Evolutionary conservation across 495 filamentous ascomycete genomes (phyloP).

Genomic region (Podospora pseudoanserina): DNA sequence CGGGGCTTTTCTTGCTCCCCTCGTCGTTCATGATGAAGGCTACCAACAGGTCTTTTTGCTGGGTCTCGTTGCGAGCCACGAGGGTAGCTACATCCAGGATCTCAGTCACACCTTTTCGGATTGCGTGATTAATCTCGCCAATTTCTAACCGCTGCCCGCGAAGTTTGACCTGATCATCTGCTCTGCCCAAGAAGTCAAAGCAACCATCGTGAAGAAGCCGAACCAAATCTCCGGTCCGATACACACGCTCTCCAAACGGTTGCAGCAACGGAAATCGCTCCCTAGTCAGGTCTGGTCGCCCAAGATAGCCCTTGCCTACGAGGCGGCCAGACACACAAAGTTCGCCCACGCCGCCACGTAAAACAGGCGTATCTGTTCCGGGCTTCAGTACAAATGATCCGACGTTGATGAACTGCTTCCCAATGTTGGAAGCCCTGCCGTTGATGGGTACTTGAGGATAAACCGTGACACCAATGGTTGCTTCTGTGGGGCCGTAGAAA

Average conservation of each 20-base stretch:
- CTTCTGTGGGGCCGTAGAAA: slow-evolving; percentile 80
- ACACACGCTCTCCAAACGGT: slow-evolving; percentile 53
- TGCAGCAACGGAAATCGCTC: slow-evolving; percentile 59
- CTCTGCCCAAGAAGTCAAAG: slow-evolving; percentile 70
- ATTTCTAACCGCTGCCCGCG: slow-evolving; percentile 75
- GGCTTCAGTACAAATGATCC: slow-evolving; percentile 74
- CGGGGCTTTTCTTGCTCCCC: slow-evolving; percentile 5
- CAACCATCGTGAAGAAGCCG: slow-evolving; percentile 65
- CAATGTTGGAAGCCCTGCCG: slow-evolving; percentile 81
- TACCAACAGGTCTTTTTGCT: slow-evolving; percentile 66
- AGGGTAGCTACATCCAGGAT: slow-evolving; percentile 61
- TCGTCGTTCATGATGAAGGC: slow-evolving; percentile 55
- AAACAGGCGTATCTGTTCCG: slow-evolving; percentile 61
- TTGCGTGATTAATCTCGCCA: slow-evolving; percentile 68
- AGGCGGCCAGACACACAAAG: slow-evolving; percentile 82
- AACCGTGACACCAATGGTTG: slow-evolving; percentile 83
- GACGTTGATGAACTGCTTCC: slow-evolving; percentile 76
- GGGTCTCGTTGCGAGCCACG: slow-evolving; percentile 53
- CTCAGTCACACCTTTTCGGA: slow-evolving; percentile 45
- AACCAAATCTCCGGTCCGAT: slow-evolving; percentile 78
- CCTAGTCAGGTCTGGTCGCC: slow-evolving; percentile 62
- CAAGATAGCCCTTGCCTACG: slow-evolving; percentile 84
- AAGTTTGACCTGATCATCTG: slow-evolving; percentile 78
- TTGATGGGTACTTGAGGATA: slow-evolving; percentile 65
- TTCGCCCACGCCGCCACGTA: slow-evolving; percentile 79